These are phyloP conservation scores for Trichoderma parareesei DNA, from an alignment of 495 filamentous ascomycete genomes.

Conservation along the genomic window DNA sequence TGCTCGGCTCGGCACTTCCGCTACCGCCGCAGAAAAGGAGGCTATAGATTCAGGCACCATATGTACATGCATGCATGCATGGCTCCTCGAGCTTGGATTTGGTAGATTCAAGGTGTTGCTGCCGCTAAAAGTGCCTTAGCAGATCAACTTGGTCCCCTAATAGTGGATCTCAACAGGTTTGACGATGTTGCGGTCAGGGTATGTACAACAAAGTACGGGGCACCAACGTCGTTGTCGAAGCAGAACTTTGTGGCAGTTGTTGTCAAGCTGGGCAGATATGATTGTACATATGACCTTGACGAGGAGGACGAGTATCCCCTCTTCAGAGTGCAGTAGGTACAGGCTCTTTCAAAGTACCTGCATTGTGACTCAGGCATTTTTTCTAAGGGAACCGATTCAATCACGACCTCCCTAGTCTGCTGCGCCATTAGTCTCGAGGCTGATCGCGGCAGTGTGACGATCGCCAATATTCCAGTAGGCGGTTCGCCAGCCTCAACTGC, in stretches of 20 bases:
- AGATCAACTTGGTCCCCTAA: conserved; percentile 6
- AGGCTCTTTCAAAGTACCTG: too few relatives aligned
- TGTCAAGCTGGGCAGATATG: not conserved
- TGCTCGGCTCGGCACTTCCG: not conserved
- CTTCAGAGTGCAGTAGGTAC: too few relatives aligned
- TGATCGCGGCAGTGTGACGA: not conserved
- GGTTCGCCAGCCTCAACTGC: too few relatives aligned
- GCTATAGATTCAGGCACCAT: not conserved
- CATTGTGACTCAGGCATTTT: too few relatives aligned
- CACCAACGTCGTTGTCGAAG: not conserved
- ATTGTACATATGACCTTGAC: not conserved
- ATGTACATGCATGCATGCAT: too few relatives aligned
- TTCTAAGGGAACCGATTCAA: too few relatives aligned
- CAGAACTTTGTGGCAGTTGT: not conserved
- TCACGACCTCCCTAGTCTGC: too few relatives aligned
- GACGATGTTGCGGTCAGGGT: conserved; percentile 3
- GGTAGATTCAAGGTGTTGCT: not conserved
- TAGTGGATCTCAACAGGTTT: not conserved
- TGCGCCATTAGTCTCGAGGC: too few relatives aligned
- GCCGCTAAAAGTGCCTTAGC: too few relatives aligned
- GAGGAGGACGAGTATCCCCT: too few relatives aligned
- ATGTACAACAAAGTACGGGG: not conserved
- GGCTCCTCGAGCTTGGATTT: not conserved
- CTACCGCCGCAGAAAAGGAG: not conserved
- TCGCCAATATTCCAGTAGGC: too few relatives aligned